These are phyloP conservation scores for Leishmania lainsoni DNA, from an alignment of 208 protist species.

Conservation along the genomic window DNA sequence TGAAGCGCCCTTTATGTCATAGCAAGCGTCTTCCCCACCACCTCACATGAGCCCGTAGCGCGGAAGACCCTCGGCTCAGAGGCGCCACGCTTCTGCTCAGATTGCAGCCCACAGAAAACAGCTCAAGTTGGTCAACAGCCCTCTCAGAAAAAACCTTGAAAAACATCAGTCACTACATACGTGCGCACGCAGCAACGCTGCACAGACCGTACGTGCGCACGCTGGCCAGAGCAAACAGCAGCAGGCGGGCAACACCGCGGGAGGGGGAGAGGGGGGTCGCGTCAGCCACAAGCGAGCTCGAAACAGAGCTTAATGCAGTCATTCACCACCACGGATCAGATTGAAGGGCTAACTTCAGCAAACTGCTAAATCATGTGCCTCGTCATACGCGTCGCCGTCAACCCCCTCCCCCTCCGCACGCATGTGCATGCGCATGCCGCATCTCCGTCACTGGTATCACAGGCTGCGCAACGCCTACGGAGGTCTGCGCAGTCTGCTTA, in stretches of 20 bases:
- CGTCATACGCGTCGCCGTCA: constrained; percentile 28
- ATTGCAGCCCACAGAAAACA: too few relatives aligned
- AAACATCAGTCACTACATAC: too few relatives aligned
- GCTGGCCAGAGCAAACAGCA: background rate
- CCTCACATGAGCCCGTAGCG: too few relatives aligned
- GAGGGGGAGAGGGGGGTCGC: background rate
- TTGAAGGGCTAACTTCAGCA: constrained; percentile 38
- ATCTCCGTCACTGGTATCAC: constrained; percentile 34
- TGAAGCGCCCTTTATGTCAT: too few relatives aligned
- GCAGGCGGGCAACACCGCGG: background rate
- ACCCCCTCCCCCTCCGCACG: too few relatives aligned
- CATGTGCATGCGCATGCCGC: background rate
- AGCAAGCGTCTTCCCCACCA: too few relatives aligned
- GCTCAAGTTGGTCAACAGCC: too few relatives aligned
- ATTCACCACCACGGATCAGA: constrained; percentile 5
- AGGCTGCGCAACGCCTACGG: constrained; percentile 12
- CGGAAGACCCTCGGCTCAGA: too few relatives aligned
- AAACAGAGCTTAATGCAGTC: background rate
- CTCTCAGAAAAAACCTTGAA: too few relatives aligned
- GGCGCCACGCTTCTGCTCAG: too few relatives aligned
- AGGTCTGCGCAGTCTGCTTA: constrained; percentile 28
- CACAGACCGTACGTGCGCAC: background rate
- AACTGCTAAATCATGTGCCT: constrained; percentile 3
- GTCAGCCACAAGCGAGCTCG: background rate
- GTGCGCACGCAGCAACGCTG: too few relatives aligned